Conservation (phyloP, 2,329 filamentous ascomycete genomes). For the Ceratocystis harringtonii region DNA sequence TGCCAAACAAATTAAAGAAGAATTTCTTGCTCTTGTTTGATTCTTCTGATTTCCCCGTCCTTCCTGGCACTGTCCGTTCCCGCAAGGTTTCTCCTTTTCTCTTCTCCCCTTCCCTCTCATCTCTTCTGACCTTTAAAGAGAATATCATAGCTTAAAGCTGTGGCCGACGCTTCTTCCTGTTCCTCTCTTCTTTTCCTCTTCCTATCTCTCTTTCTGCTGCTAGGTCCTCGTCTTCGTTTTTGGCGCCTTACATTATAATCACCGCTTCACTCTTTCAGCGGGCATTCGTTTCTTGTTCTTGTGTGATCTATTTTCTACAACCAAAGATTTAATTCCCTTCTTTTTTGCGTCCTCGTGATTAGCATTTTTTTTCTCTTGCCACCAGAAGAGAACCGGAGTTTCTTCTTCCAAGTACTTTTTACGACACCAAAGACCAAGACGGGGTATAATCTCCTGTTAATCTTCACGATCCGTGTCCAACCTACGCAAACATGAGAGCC, state of each 20-base stretch:
- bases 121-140: conserved; percentile 29
- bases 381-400: conserved; percentile 19
- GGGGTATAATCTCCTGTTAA: conserved; percentile 14
- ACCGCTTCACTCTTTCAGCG: conserved; percentile 85
- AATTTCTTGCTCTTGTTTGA: neutral
- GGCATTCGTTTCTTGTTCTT: conserved; percentile 46
- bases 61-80: conserved; percentile 7
- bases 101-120: conserved; percentile 21
- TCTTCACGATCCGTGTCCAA: conserved; percentile 24
- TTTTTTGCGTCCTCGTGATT: conserved; percentile 17
- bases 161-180: conserved; percentile 24
- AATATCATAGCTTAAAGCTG: conserved; percentile 38
- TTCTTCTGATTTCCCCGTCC: conserved; percentile 1
- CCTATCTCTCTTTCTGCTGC: conserved; percentile 21
- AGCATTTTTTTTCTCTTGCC: conserved; percentile 16
- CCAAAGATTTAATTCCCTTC: conserved; percentile 5
- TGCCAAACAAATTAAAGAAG: conserved; percentile 1
- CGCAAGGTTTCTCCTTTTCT: conserved; percentile 3
- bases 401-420: conserved; percentile 20
- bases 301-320: conserved; percentile 3
- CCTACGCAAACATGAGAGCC: conserved; percentile 48
- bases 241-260: conserved; percentile 22
- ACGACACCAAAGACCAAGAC: conserved; percentile 22
- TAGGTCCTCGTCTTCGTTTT: conserved; percentile 21
- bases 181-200: conserved; percentile 34